Percentiles rank a stretch among this genome's conserved stretches.
Conservation (phyloP, 2,329 filamentous ascomycete species). For the Magnaporthiopsis incrustans region DNA sequence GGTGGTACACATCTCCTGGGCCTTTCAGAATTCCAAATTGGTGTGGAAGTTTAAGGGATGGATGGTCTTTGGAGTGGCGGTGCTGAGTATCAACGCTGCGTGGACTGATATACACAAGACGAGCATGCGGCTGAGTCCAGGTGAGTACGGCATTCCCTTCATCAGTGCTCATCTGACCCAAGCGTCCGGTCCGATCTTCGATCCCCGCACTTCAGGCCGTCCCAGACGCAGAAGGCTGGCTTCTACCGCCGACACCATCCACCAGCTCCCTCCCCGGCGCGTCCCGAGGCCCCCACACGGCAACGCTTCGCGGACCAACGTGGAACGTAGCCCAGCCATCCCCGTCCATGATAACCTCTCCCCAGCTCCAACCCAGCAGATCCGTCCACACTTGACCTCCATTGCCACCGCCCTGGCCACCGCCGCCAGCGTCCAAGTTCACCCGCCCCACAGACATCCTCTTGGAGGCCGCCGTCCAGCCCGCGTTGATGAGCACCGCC, state of each 20-base stretch:
- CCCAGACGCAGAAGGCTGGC: too few relatives aligned
- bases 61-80: too few relatives aligned
- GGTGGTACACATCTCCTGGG: too few relatives aligned
- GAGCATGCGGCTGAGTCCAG: too few relatives aligned
- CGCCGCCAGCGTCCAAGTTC: constrained; percentile 55
- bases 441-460: constrained; percentile 54
- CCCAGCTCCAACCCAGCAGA: constrained; percentile 45
- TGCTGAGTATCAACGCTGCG: too few relatives aligned
- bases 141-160: too few relatives aligned
- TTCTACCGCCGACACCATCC: constrained; percentile 4
- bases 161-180: too few relatives aligned
- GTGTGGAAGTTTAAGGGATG: too few relatives aligned
- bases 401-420: constrained; percentile 51
- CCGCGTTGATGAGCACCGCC: constrained; percentile 50
- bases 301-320: constrained; percentile 44
- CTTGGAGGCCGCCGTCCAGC: constrained; percentile 36
- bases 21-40: too few relatives aligned
- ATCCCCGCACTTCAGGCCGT: too few relatives aligned
- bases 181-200: too few relatives aligned
- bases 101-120: too few relatives aligned
- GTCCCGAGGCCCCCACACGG: constrained; percentile 52
- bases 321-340: constrained; percentile 52
- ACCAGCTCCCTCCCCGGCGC: constrained; percentile 38
- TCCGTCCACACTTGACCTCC: constrained; percentile 57
- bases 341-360: constrained; percentile 48